These are phyloP conservation scores for Zymoseptoria crescenta DNA, from an alignment of 2,329 filamentous ascomycete species.

Conservation along the genomic window DNA sequence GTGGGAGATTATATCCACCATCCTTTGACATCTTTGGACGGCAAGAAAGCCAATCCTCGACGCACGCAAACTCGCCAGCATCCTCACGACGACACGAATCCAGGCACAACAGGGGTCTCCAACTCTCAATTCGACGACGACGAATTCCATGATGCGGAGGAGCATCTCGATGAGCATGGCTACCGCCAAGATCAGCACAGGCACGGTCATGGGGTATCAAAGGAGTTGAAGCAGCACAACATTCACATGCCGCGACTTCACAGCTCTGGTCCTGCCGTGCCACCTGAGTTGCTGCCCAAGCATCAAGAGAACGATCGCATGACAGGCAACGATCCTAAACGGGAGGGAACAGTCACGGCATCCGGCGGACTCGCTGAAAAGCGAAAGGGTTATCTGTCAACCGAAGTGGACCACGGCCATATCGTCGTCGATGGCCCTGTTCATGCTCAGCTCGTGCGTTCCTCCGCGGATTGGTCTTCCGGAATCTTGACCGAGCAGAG, in stretches of 20 bases:
- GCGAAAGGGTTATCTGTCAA: conserved; percentile 21
- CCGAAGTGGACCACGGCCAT: conserved; percentile 15
- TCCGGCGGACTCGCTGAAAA: conserved; percentile 28
- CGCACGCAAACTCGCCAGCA: conserved; percentile 27
- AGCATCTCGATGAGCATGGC: conserved; percentile 26
- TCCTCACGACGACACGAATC: conserved; percentile 8
- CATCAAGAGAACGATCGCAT: conserved; percentile 26
- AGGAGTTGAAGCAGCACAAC: conserved; percentile 17
- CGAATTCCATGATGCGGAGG: conserved; percentile 23
- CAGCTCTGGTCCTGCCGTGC: conserved; percentile 5
- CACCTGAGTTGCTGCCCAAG: conserved; percentile 5
- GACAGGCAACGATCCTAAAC: conserved; percentile 28
- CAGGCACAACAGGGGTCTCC: conserved; percentile 4
- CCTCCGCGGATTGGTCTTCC: conserved; percentile 87
- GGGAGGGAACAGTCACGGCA: conserved; percentile 26
- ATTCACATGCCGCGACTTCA: conserved; percentile 12
- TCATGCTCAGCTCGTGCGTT: conserved; percentile 77
- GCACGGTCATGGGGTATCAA: conserved; percentile 22
- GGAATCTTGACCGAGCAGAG: conserved; percentile 78
- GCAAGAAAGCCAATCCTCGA: conserved; percentile 49
- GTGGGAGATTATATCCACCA: conserved; percentile 82
- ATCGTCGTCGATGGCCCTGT: conserved; percentile 57
- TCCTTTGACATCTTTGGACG: conserved; percentile 60
- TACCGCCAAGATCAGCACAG: conserved; percentile 26
- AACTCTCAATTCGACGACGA: conserved; percentile 13